A percentile compares a stretch with the other conserved stretches of the same genome.
phyloP scores from a whole-genome alignment of 345 rosid genomes.

The Lepidium sativum region DNA sequence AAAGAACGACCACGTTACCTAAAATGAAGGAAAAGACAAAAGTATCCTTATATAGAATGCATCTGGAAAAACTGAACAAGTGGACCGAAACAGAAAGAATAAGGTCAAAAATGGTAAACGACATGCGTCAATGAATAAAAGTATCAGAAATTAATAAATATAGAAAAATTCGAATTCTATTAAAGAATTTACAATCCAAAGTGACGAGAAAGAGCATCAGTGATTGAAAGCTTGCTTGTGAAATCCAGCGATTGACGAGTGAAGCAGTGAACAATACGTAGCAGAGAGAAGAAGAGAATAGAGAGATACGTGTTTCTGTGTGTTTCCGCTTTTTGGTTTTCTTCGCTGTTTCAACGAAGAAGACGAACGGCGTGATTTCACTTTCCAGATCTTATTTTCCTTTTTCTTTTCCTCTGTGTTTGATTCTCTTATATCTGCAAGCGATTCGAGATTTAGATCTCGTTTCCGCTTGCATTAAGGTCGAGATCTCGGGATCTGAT shows the following conservation, averaged over 20 bases:
- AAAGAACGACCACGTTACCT: not conserved
- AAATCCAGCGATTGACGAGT: conserved; percentile 8
- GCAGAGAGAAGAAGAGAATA: not conserved
- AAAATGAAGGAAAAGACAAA: not conserved
- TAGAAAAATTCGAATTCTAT: not conserved
- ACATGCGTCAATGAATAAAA: conserved; percentile 12
- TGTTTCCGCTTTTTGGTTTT: not conserved
- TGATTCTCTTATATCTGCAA: not conserved
- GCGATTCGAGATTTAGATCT: conserved; percentile 23
- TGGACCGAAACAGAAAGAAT: not conserved
- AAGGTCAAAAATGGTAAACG: conserved; percentile 27
- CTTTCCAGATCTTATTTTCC: conserved; percentile 5
- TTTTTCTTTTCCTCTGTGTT: not conserved
- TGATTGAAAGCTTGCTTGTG: conserved; percentile 10
- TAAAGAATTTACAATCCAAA: not conserved
- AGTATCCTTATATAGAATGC: not conserved
- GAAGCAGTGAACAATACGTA: not conserved
- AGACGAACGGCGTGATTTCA: conserved; percentile 1
- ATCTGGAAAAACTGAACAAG: not conserved
- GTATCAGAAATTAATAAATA: not conserved
- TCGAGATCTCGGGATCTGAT: conserved; percentile 17
- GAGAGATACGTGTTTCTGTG: conserved; percentile 3
- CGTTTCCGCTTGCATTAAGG: conserved; percentile 18
- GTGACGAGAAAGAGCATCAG: not conserved
- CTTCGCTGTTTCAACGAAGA: conserved; percentile 7